phyloP scores from a whole-genome alignment of 164 flowering plant species.

The Nymphaea colorata region DNA sequence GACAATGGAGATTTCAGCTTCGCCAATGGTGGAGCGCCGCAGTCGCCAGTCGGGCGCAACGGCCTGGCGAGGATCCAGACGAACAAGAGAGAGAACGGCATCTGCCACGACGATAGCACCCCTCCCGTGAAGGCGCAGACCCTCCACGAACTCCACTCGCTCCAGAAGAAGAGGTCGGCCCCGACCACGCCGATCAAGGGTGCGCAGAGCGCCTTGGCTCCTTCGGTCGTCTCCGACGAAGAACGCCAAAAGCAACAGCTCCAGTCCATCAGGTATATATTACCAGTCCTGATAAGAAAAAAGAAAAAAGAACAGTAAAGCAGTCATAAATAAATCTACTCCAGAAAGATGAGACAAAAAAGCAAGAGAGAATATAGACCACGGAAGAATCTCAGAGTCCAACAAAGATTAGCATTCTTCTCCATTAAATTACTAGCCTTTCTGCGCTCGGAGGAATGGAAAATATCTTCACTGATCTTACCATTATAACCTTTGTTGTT shows the following conservation, averaged over 20 bases:
- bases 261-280: constrained; percentile 80
- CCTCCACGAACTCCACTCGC: constrained; percentile 70
- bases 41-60: constrained; percentile 9
- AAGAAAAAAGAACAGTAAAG: too few species aligned
- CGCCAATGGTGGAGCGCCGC: constrained; percentile 10
- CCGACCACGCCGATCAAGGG: constrained; percentile 66
- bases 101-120: constrained; percentile 55
- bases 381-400: too few species aligned
- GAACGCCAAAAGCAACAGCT: constrained; percentile 80
- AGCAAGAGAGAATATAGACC: too few species aligned
- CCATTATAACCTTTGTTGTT: too few species aligned
- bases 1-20: constrained; percentile 24
- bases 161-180: constrained; percentile 68
- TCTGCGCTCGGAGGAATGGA: too few species aligned
- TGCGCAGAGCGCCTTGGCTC: constrained; percentile 21
- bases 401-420: too few species aligned
- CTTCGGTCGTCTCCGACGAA: constrained; percentile 35
- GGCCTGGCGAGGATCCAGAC: constrained; percentile 36
- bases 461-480: too few species aligned
- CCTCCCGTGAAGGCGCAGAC: constrained; percentile 66
- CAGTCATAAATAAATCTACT: too few species aligned
- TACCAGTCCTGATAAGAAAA: too few species aligned
- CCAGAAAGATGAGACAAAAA: too few species aligned
- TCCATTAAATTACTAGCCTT: too few species aligned
- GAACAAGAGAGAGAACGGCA: constrained; percentile 21